phyloP scores from a whole-genome alignment of 345 rosid species.

The Salix udensis region DNA sequence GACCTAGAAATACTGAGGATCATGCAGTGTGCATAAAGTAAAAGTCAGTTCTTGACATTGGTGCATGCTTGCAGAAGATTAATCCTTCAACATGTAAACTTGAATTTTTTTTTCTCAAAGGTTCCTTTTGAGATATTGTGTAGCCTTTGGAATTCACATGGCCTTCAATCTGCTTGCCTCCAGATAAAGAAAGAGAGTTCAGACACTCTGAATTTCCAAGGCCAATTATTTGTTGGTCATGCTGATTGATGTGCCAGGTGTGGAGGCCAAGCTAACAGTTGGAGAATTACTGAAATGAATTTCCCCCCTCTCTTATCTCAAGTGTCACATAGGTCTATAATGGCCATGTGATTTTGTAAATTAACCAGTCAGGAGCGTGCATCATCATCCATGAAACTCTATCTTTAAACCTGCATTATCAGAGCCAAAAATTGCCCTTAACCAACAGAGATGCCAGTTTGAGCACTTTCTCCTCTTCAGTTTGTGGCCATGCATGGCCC shows the following conservation, averaged over 20 bases:
- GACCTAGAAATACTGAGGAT: slow-evolving; percentile 18
- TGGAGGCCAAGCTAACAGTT: not conserved
- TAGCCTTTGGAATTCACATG: not conserved
- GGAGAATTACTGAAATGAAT: not conserved
- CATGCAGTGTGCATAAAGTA: not conserved
- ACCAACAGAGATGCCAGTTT: not conserved
- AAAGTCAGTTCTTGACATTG: not conserved
- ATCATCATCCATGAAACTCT: not conserved
- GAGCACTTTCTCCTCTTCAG: not conserved
- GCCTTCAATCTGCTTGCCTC: not conserved
- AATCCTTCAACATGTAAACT: not conserved
- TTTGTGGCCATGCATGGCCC: not conserved
- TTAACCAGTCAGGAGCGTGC: not conserved
- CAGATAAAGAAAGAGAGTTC: not conserved
- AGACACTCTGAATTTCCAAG: not conserved
- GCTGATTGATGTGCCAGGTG: not conserved
- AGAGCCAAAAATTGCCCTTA: not conserved
- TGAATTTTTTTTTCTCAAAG: not conserved
- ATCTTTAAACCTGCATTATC: not conserved
- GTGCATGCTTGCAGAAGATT: not conserved
- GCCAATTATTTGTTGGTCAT: not conserved
- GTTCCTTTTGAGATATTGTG: not conserved
- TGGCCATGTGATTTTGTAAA: not conserved
- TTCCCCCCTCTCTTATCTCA: not conserved
- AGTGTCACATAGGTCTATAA: not conserved